Conservation (phyloP, 2,329 filamentous ascomycete genomes). For the Akanthomyces lecanii region DNA sequence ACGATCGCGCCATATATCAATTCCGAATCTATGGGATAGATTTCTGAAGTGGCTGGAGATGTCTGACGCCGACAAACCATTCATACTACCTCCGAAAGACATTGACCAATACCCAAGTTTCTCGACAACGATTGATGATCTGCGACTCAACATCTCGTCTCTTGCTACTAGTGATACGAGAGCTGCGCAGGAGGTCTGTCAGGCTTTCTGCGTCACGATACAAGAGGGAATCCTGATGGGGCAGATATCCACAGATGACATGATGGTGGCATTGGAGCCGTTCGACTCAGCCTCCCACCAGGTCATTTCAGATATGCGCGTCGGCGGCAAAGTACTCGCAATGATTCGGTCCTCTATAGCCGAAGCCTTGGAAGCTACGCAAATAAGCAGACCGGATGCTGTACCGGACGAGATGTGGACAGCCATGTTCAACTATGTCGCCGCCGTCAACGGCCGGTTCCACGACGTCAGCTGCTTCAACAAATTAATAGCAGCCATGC, state of each 20-base stretch:
- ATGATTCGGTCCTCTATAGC: constrained; percentile 8
- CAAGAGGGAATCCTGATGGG: constrained; percentile 4
- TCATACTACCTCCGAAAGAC: constrained; percentile 18
- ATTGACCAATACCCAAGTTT: constrained; percentile 3
- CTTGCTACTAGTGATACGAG: background rate
- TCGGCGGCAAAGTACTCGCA: background rate
- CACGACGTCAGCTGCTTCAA: constrained; percentile 13
- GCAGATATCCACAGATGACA: constrained; percentile 1
- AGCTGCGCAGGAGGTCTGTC: background rate
- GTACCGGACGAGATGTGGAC: constrained; percentile 11
- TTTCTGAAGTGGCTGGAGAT: constrained; percentile 29
- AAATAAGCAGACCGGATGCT: background rate
- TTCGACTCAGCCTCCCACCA: background rate
- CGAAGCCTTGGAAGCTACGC: background rate
- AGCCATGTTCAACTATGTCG: constrained; percentile 9
- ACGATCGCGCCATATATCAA: constrained; percentile 22
- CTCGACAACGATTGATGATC: background rate
- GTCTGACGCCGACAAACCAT: constrained; percentile 23
- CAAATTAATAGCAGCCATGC: background rate
- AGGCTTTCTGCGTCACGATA: background rate
- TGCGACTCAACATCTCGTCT: background rate
- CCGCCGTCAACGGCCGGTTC: background rate
- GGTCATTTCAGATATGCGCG: background rate
- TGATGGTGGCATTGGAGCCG: constrained; percentile 4
- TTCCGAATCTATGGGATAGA: constrained; percentile 24